Base-by-base conservation (phyloP, 345 rosid species). In the Corymbia maculata region DNA sequence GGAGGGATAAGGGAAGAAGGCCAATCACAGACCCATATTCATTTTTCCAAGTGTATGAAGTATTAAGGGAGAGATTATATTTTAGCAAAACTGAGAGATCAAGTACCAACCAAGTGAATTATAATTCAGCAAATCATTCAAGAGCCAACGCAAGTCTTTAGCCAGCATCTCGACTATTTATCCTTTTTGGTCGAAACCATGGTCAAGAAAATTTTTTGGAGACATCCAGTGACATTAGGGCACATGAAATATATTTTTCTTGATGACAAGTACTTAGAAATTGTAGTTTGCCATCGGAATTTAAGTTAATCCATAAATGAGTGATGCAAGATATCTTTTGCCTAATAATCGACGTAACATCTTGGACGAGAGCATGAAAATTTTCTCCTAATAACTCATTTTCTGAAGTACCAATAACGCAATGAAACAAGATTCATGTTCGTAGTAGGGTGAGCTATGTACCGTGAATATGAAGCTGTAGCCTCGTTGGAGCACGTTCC, bases 391-490 rank as follows among this genome's bases (percentile, higher is more conserved):
- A 9, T 36, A 90, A 79, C 42, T 42, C 89, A 8, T 87, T 91
- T 16, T 88, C 88, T 14, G 85, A 88, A 49, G 90, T 91, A n/a
- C 88, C 30, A 4, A 86, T 91, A 90, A 51, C 93, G 90, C 47
- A 90, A 89, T 5, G 55, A 42, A 85, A 52, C 59, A 51, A 75
- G 26, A 75, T 19, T 75, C 47, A 36, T 3, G 82, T 75, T 75
- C 49, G 19, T 19, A 47, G 5, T 19, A 21, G 82, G 82, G 82
- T 9, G 13, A 75, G 26, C 16, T 6, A 80, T 36, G 2, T 91
- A 93, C 99, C 94, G 98, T 93, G 92, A 97, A 95, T 51, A 96
- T 85, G 89, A 97, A 91, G 89, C 82, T 92, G 87, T 95, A 95
- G 85, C 99, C 99, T 30, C 92, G 94, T 15, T 82, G 89, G n/a